Evolutionary conservation across 1,139 yeast species (phyloP), one percentile per base, ranked within the genome.

Genomic region (Yamadazyma triangularis): DNA sequence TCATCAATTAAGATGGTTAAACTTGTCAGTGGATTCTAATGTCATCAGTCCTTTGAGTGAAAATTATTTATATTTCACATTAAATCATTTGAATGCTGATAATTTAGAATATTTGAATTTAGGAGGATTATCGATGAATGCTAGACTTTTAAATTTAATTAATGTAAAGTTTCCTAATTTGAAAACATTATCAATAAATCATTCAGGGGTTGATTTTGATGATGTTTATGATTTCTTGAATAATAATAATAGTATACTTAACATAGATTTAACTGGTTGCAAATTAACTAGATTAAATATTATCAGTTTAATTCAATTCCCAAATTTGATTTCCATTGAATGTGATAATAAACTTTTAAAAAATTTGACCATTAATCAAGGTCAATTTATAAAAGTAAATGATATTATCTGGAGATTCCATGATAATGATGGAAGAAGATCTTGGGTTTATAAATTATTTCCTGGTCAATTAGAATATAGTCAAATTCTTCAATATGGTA

Each of bases 111-210:
- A 79, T 45, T 64, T 81, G 30, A 86, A 87, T 48, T 56, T 88
- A 27, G 85, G 85, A 31, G 96, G 96, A 0, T 62, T 80, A 45
- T 89, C 89, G 2, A 70, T 78, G n/a, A 67, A 64, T 38, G 62
- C 56, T 31, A 64, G 65, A 35, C 76, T 79, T 28, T 56, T 88
- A 35, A 56, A 60, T 26, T 61, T 76, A 13, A 74, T 86, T 31
- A 73, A 76, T 40, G 56, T 61, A 31, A 73, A 69, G 44, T 80
- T 79, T 42, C 60, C 71, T 1, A 45, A 62, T 15, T 61, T 88
- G 37, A 75, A 74, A 40, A 74, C 88, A 39, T 64, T 88, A 30
- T 72, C 78, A 19, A 64, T 84, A 21, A 77, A 80, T 20, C 79
- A 77, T 48, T 71, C 81, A 12, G 58, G 67, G 18, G 48, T 83